Evolutionary conservation across 768 basidiomycete species (phyloP), one percentile per base, ranked within the genome.

Genomic region (Tricholoma furcatifolium): DNA sequence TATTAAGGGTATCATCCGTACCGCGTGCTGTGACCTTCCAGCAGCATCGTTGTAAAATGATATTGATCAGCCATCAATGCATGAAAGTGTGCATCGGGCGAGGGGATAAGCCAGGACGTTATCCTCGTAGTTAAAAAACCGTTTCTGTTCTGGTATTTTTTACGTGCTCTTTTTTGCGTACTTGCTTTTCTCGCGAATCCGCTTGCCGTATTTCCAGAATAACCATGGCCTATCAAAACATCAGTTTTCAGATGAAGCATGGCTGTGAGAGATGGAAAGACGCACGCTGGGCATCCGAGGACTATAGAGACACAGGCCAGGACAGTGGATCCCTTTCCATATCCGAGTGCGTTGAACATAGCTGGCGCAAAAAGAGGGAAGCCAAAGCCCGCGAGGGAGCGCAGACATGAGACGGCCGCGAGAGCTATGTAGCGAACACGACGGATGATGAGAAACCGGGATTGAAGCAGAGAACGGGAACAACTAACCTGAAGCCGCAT

Each of bases 301-400:
- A 65, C 75, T 48, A 90, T 80, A 2, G 84, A 73, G 1, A 78
- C 57, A 8, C 63, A 75, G 0, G 87, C 87, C 6, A 91, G 73
- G 3, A 91, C 72, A 0, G 87, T 85, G 56, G 83, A 68, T 7
- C 85, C 86, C 54, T 83, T 85, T 0, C 88, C 89, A 51, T 84
- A 86, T 3, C 87, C 89, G 0, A 91, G 70, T 12, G 71, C 69
- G 1, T 71, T 65, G 66, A 80, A 90, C 81, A 91, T 86, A 34
- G 77, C 71, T 17, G 85, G 82, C 3, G 83, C 86, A 58, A 91
- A 91, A n/a, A 91, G 68, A 2, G 89, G 90, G 62, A 92, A 90
- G 1, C 77, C 82, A 48, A 88, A 91, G 0, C 89, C 89, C 1
- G 81, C 80, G 0, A 88, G 50, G 0, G 84, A 82, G 21, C 89